phyloP scores from a whole-genome alignment of 441 rosid genomes.

The Pelargonium myrrhifolium region DNA sequence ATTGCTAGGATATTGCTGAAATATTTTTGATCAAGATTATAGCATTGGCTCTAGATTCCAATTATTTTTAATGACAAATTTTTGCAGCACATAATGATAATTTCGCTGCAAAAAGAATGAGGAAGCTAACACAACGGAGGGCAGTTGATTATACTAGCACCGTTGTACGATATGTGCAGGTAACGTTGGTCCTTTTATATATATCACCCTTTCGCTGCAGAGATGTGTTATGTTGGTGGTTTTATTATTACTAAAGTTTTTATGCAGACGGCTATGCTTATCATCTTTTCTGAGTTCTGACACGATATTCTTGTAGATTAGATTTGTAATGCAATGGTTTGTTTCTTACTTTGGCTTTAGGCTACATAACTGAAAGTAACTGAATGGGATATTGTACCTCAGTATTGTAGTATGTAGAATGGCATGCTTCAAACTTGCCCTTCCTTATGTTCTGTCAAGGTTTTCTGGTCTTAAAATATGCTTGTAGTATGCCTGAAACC shows the following conservation, averaged over 20 bases:
- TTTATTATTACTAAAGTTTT: not conserved
- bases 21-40: not conserved
- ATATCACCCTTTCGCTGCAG: not conserved
- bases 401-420: not conserved
- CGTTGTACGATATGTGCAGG: constrained; percentile 85
- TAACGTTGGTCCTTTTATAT: constrained; percentile 18
- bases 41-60: not conserved
- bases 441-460: not conserved
- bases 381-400: constrained; percentile 3
- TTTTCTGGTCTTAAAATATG: constrained; percentile 5
- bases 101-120: constrained; percentile 80
- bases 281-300: not conserved
- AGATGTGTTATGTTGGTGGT: not conserved
- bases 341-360: not conserved
- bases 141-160: constrained; percentile 95
- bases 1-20: not conserved
- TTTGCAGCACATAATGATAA: constrained; percentile 53
- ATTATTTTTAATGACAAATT: constrained; percentile 10
- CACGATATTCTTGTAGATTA: not conserved
- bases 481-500: not conserved
- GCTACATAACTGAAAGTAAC: not conserved
- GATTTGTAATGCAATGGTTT: not conserved
- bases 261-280: not conserved
- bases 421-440: not conserved
- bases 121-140: constrained; percentile 87